Base-by-base conservation (phyloP, 1,284 basidiomycete species). In the Trichosporon sp. region DNA sequence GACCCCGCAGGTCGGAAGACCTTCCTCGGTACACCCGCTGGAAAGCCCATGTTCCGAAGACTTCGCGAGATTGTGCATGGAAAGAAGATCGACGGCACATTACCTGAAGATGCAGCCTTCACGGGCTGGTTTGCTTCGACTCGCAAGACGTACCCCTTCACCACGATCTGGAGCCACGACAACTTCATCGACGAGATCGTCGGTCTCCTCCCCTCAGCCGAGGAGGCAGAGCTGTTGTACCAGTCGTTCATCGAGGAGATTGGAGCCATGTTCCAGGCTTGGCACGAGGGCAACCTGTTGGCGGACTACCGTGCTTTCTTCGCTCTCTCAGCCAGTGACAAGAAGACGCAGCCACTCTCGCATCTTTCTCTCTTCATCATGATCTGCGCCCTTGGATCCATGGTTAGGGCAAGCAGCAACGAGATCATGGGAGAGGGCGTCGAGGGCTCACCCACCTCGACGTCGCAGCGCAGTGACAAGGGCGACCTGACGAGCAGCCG, bases 111-210 rank as follows among this genome's bases (percentile, higher is more conserved):
- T 27, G 67, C 71, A 0, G 78, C 77, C 0, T 80, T 77, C 62
- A 75, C 74, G 6, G 78, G 78, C 4, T 75, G 76, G 46, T 78
- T 81, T 58, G 76, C 78, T 0, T 77, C 77, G 54, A 66, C 73
- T 23, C 69, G 78, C 37, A 80, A 81, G 69, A 80, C 78, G 5
- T 81, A 78, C 62, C 79, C 79, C 2, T 81, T 81, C 66, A 80
- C 79, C 5, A 81, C 79, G 2, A 81, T 81, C 56, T 81, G 79
- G 79, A 78, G 75, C 64, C 78, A 79, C 60, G 79, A 81, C 59
- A 79, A 78, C 61, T 81, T 80, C 59, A 73, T 72, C 14, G 76
- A 70, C 16, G 79, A 81, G 65, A 77, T 81, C 56, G 72, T 80
- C 9, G 76, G 76, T 11, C 65, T 81, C 7, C 59, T 81, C 1